Evolutionary conservation across 169 alveolate genomes (phyloP), one percentile per base, ranked within the genome.

Genomic region (Perkinsus marinus): DNA sequence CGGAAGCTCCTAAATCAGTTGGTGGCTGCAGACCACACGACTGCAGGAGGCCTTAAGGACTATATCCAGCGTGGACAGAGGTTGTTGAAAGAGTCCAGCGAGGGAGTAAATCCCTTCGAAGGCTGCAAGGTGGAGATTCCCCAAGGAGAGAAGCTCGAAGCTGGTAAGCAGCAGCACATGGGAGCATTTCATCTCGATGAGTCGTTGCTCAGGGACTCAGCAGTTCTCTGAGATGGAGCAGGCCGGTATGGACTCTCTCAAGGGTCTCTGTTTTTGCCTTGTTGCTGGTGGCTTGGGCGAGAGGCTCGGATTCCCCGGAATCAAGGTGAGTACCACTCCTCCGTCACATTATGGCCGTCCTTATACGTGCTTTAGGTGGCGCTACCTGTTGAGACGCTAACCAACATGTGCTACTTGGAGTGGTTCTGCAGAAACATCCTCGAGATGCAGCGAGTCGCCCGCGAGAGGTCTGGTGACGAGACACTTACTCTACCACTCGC

Each of bases 251-350:
- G 89, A 90, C 92, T 89, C 43, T 90, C 90, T 97, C 3, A 90
- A 91, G 46, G 89, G 95, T 39, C 93, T 97, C 41, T 97, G 97
- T 19, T 97, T 98, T 93, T 99, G 97, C n/a, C 92, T 97, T 90
- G 99, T 98, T 13, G 99, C 99, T 0, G 99, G 99, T 26, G 99
- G 99, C 39, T 94, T 98, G 47, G 99, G 99, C 6, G 99, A 98
- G 94, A 94, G 99, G 89, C 95, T 98, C 39, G 98, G 98, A 10
- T 98, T 96, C 91, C 93, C 94, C 68, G 98, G 98, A 89, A 97
- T 98, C 90, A 98, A 98, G 93, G 95, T 98, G 79, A 19, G 36
- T 13, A 13, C 79, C 22, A 0, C 34, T 16, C 37, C 30, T 30
- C 36, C 79, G 7, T 57, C 37, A 16, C 34, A 13, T 26, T 30